phyloP scores from a whole-genome alignment of 495 filamentous ascomycete species.

The Daldinia bambusicola region DNA sequence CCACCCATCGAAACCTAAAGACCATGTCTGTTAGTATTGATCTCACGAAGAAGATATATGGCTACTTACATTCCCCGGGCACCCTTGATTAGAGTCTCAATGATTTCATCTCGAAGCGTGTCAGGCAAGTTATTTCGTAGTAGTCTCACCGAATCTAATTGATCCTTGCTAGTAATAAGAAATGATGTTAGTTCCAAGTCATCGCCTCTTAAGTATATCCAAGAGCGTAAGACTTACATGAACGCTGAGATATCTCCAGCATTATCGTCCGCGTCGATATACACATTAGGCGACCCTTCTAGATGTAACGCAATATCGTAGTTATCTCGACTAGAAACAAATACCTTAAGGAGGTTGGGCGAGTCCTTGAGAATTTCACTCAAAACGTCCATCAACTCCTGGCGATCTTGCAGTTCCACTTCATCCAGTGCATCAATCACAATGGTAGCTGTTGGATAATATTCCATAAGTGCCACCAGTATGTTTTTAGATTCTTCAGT shows the following conservation, averaged over 20 bases:
- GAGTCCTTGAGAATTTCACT: neutral
- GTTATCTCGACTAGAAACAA: neutral
- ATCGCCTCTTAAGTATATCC: neutral
- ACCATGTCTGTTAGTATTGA: neutral
- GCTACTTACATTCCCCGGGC: neutral
- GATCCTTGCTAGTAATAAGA: neutral
- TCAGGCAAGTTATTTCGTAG: neutral
- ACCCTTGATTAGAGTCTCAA: neutral
- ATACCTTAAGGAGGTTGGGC: neutral
- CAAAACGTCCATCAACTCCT: neutral
- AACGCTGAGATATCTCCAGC: slow-evolving; percentile 1
- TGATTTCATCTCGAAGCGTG: neutral
- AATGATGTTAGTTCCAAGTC: neutral
- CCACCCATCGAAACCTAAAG: neutral
- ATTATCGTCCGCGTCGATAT: neutral
- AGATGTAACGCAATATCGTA: neutral
- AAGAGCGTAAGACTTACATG: neutral
- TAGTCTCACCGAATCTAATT: neutral
- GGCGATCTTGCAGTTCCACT: neutral
- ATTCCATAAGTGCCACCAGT: neutral
- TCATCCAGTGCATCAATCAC: neutral
- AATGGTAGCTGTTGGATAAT: neutral
- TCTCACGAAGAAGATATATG: neutral
- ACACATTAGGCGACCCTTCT: neutral
- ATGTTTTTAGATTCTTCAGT: neutral